Base-by-base conservation (phyloP, 768 basidiomycete genomes). In the Termitomyces heimii region DNA sequence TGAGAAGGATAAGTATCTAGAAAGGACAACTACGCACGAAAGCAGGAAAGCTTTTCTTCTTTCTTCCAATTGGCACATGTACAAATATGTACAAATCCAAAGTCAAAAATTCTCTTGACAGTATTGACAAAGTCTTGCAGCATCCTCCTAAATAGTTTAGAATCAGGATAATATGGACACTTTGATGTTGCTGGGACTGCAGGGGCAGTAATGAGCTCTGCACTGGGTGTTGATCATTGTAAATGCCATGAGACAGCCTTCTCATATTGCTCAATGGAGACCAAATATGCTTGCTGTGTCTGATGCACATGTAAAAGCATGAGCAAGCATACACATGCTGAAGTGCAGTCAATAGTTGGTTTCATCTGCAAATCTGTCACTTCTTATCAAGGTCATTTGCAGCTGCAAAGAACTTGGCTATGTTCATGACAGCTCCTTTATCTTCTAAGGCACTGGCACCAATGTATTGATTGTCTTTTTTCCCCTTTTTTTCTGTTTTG, bases 181-280 rank as follows among this genome's bases (percentile, higher is more conserved):
- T n/a, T n/a, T n/a, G n/a, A n/a, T n/a, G n/a, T n/a, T n/a, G n/a
- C n/a, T n/a, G n/a, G n/a, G n/a, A n/a, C n/a, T n/a, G 89, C 89
- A 18, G 95, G 75, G 7, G 72, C 69, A 3, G 77, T 81, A n/a
- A 94, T 92, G 26, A 82, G 64, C 58, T 80, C 77, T 0, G 84
- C 82, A 64, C 94, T 94, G 16, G 79, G 72, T 73, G 65, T 97
- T 92, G 48, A 89, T 84, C 94, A 97, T 98, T 6, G 94, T 97
- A 70, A 98, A 99, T 0, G 92, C 88, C 97, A 99, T 98, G 56
- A 98, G 67, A 68, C 91, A 96, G 1, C 97, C 96, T 70, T 98
- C 97, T 92, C 92, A 98, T 20, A 98, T 75, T 1, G 92, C 86
- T 40, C 97, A 77, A 37, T 94, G 83, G 9, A 98, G 73, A 28